Evolutionary conservation across 805 yeast genomes (phyloP).

Genomic region (Schizosaccharomyces lindneri): DNA sequence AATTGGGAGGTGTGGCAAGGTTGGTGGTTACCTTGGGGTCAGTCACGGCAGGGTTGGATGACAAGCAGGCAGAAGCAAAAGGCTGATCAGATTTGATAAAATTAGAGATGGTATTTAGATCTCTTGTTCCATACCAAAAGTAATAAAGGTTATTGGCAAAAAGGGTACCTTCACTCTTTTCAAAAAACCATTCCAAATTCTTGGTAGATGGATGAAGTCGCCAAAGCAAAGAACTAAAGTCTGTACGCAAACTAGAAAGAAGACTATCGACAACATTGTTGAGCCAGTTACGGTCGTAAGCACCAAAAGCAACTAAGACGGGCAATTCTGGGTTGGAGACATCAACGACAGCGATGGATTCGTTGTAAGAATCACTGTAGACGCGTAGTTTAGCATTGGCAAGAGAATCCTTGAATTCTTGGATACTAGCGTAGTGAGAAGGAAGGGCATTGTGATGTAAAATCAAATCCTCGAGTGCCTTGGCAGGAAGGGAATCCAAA

Average conservation of each 20-base stretch:
- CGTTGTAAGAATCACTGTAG: slow-evolving; percentile 88
- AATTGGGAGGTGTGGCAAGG: background rate
- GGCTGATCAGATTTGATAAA: slow-evolving; percentile 21
- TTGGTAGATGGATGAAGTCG: slow-evolving; percentile 71
- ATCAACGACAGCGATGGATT: slow-evolving; percentile 31
- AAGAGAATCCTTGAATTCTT: slow-evolving; percentile 53
- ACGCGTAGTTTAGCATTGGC: slow-evolving; percentile 41
- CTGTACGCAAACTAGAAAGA: slow-evolving; percentile 56
- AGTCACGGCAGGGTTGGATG: background rate
- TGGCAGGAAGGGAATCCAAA: slow-evolving; percentile 31
- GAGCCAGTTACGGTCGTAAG: slow-evolving; percentile 83
- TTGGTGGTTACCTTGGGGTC: too few species aligned
- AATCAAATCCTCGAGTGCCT: slow-evolving; percentile 3
- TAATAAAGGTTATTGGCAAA: slow-evolving; percentile 67
- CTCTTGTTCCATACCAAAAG: slow-evolving; percentile 78
- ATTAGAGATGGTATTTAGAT: slow-evolving; percentile 31
- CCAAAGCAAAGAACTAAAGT: slow-evolving; percentile 61
- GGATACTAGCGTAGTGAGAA: slow-evolving; percentile 46
- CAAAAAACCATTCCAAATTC: slow-evolving; percentile 75
- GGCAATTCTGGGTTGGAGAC: slow-evolving; percentile 29
- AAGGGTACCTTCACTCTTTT: slow-evolving; percentile 82
- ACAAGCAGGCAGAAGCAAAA: background rate
- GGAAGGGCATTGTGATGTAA: slow-evolving; percentile 24
- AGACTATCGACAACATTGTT: slow-evolving; percentile 91
- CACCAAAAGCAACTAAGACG: slow-evolving; percentile 59